These are phyloP conservation scores for Fusarium sambucinum DNA, from an alignment of 2,329 filamentous ascomycete genomes.

Conservation along the genomic window DNA sequence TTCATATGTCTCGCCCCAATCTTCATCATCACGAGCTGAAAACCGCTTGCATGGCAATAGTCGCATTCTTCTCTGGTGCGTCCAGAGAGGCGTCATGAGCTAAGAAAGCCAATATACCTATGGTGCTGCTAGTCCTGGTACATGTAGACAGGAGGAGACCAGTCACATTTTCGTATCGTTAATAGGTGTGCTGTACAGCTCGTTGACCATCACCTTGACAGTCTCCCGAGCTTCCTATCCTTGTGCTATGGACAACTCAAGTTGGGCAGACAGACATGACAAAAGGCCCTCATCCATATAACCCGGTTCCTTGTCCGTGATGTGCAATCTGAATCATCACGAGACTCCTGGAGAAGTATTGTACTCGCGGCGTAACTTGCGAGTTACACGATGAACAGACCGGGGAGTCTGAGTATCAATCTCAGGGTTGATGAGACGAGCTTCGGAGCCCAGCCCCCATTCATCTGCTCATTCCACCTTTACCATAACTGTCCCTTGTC, in stretches of 20 bases:
- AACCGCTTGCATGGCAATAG: slow-evolving; percentile 17
- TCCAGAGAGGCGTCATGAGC: background rate
- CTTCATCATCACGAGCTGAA: slow-evolving; percentile 27
- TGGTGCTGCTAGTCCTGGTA: background rate
- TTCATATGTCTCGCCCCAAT: slow-evolving; percentile 24
- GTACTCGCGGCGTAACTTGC: slow-evolving; percentile 14
- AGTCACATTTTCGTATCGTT: background rate
- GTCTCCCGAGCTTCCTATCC: background rate
- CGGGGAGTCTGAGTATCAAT: slow-evolving; percentile 24
- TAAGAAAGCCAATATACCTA: slow-evolving; percentile 11
- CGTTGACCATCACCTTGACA: background rate
- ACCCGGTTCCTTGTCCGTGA: slow-evolving; percentile 26
- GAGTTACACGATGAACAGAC: slow-evolving; percentile 21
- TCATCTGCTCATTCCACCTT: background rate
- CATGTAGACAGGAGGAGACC: background rate
- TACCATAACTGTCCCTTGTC: background rate
- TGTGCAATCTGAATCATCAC: slow-evolving; percentile 12
- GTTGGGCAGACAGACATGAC: slow-evolving; percentile 31
- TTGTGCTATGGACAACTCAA: slow-evolving; percentile 14
- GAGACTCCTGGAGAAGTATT: slow-evolving; percentile 11
- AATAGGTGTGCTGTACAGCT: background rate
- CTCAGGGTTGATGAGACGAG: slow-evolving; percentile 2
- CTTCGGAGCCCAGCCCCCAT: slow-evolving; percentile 1
- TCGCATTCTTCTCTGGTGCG: slow-evolving; percentile 14
- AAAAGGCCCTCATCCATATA: slow-evolving; percentile 15